Evolutionary conservation across 495 filamentous ascomycete species (phyloP).

Genomic region (Penicillium parvum): DNA sequence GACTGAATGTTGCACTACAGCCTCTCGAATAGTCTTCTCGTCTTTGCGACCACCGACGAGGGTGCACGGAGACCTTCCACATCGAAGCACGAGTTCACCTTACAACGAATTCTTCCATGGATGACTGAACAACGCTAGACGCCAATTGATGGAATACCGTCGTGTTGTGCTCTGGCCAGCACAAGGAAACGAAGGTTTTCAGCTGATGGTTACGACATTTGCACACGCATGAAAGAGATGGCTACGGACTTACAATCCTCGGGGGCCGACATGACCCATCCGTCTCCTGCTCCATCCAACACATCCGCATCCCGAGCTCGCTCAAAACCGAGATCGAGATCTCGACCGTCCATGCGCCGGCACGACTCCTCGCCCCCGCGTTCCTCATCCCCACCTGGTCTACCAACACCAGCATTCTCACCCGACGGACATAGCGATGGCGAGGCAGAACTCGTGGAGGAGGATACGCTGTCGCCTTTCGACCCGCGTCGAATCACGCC

Average conservation of each 20-base stretch:
- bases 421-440: conserved; percentile 42
- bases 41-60: neutral
- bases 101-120: conserved; percentile 3
- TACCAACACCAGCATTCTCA: conserved; percentile 43
- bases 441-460: conserved; percentile 57
- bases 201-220: conserved; percentile 19
- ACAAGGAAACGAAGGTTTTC: conserved; percentile 14
- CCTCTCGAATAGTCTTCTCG: conserved; percentile 3
- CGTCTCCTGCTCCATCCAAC: conserved; percentile 59
- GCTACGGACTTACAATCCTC: conserved; percentile 23
- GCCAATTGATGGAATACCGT: conserved; percentile 17
- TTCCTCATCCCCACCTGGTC: conserved; percentile 59
- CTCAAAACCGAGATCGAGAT: conserved; percentile 40
- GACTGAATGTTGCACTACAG: conserved; percentile 21
- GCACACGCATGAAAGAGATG: conserved; percentile 18
- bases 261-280: conserved; percentile 25
- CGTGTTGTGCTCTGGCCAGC: conserved; percentile 31
- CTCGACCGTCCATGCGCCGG: conserved; percentile 48
- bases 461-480: conserved; percentile 72
- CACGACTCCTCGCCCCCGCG: conserved; percentile 58
- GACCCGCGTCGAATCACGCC: conserved; percentile 92
- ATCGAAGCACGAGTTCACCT: neutral
- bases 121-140: conserved; percentile 24
- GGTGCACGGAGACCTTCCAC: neutral
- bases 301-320: conserved; percentile 56